These are phyloP conservation scores for Parachlorella kessleri DNA, from an alignment of 139 green algal genomes.

Conservation along the genomic window DNA sequence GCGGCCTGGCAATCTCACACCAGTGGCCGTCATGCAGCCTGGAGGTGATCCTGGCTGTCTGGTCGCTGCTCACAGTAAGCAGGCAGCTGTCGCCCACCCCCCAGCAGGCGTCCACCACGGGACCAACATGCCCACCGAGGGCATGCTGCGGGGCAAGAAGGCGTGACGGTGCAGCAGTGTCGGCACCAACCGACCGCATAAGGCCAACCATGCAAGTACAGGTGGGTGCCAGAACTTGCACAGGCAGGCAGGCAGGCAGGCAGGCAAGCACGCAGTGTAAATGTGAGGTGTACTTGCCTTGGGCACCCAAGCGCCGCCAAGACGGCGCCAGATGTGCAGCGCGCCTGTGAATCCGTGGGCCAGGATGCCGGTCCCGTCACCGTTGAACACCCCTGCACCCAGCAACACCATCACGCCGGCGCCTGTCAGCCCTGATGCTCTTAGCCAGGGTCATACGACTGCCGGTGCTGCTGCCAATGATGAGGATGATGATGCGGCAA, in stretches of 20 bases:
- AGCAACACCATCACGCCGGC: too few relatives aligned
- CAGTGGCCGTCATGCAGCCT: slow-evolving; percentile 54
- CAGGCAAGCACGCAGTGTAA: too few relatives aligned
- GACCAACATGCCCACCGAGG: slow-evolving; percentile 80
- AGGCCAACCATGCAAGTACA: too few relatives aligned
- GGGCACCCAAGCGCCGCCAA: neutral
- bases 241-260: too few relatives aligned
- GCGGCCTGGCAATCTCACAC: slow-evolving; percentile 91
- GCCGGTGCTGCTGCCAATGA: too few relatives aligned
- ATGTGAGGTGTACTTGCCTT: too few relatives aligned
- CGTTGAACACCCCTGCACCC: slow-evolving; percentile 66
- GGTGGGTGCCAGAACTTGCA: too few relatives aligned
- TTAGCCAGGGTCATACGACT: too few relatives aligned
- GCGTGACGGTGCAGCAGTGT: neutral
- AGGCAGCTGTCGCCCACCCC: slow-evolving; percentile 63
- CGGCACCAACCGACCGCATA: neutral
- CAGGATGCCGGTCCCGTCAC: slow-evolving; percentile 63
- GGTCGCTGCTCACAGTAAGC: slow-evolving; percentile 74
- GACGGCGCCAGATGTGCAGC: slow-evolving; percentile 85
- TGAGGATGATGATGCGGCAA: too few relatives aligned
- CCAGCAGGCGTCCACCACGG: slow-evolving; percentile 85
- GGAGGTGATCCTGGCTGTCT: slow-evolving; percentile 79
- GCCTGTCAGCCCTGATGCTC: too few relatives aligned
- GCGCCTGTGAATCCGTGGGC: slow-evolving; percentile 93
- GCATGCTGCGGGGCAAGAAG: slow-evolving; percentile 71